A percentile compares a stretch with the other conserved stretches of the same genome.
Conservation (phyloP, 2,329 filamentous ascomycete genomes). For the Microsporum canis region DNA sequence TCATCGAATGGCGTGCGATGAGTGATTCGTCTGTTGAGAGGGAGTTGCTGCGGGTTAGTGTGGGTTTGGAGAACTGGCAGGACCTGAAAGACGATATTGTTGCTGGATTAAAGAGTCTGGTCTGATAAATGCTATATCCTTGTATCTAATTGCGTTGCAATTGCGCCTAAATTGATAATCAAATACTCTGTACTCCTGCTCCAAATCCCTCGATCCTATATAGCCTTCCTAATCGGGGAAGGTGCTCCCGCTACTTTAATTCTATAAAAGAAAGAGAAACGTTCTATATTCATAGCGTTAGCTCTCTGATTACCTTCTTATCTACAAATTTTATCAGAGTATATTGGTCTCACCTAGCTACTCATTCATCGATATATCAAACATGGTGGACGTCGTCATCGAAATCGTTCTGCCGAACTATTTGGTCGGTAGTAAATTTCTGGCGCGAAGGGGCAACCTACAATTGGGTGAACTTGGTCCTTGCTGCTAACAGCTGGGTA, state of each 20-base stretch:
- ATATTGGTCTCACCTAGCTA: too few species aligned
- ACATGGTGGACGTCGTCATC: too few species aligned
- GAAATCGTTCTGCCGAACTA: too few species aligned
- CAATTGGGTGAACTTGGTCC: too few species aligned
- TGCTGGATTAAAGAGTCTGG: constrained; percentile 51
- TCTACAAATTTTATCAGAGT: too few species aligned
- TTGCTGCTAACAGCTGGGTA: too few species aligned
- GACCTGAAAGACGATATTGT: constrained; percentile 69
- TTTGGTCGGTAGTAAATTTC: too few species aligned
- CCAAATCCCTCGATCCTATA: neutral
- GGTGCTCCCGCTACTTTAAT: neutral
- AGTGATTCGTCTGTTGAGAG: constrained; percentile 62
- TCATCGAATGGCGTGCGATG: constrained; percentile 96
- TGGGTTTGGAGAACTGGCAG: constrained; percentile 78
- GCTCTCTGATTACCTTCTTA: too few species aligned
- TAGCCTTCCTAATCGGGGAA: neutral
- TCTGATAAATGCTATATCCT: constrained; percentile 8
- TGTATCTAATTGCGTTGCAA: neutral
- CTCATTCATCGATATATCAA: too few species aligned
- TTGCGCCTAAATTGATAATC: neutral
- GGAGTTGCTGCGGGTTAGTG: constrained; percentile 64
- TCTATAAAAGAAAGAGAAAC: too few species aligned
- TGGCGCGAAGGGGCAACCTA: too few species aligned
- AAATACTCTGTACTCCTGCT: neutral
- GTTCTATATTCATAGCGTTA: too few species aligned